A percentile compares a stretch with the other conserved stretches of the same genome.
Evolutionary conservation across 1,284 basidiomycete genomes (phyloP).

Genomic region (Polyporus tsugae): DNA sequence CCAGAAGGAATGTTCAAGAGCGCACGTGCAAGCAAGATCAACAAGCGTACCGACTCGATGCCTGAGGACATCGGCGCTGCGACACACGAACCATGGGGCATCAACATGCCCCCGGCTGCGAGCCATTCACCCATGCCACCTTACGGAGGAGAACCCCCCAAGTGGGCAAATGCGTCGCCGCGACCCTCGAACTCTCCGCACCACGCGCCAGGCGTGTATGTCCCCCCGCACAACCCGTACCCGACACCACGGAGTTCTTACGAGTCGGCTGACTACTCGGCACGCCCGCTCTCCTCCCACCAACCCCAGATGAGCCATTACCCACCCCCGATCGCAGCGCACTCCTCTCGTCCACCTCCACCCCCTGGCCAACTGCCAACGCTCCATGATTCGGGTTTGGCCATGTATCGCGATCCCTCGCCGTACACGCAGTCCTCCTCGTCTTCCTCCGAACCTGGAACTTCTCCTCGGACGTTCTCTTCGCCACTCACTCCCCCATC

Average conservation of each 20-base stretch:
- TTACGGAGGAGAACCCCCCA: constrained; percentile 33
- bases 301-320: constrained; percentile 13
- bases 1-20: constrained; percentile 81
- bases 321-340: background rate
- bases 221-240: constrained; percentile 26
- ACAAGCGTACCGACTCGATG: constrained; percentile 56
- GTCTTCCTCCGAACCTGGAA: constrained; percentile 37
- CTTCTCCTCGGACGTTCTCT: constrained; percentile 37
- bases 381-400: constrained; percentile 35
- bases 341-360: constrained; percentile 14
- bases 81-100: constrained; percentile 41
- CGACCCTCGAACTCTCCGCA: constrained; percentile 25
- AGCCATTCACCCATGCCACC: constrained; percentile 23
- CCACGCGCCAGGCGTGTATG: constrained; percentile 14
- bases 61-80: constrained; percentile 39
- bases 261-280: constrained; percentile 26
- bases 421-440: constrained; percentile 41
- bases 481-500: constrained; percentile 36
- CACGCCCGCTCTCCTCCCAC: constrained; percentile 17
- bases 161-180: constrained; percentile 28
- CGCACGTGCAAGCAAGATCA: constrained; percentile 68
- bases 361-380: constrained; percentile 31
- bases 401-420: constrained; percentile 38
- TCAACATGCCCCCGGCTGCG: constrained; percentile 29
- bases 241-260: constrained; percentile 28